Base-by-base conservation (phyloP, 805 yeast species). In the Teunomyces kruisii region DNA sequence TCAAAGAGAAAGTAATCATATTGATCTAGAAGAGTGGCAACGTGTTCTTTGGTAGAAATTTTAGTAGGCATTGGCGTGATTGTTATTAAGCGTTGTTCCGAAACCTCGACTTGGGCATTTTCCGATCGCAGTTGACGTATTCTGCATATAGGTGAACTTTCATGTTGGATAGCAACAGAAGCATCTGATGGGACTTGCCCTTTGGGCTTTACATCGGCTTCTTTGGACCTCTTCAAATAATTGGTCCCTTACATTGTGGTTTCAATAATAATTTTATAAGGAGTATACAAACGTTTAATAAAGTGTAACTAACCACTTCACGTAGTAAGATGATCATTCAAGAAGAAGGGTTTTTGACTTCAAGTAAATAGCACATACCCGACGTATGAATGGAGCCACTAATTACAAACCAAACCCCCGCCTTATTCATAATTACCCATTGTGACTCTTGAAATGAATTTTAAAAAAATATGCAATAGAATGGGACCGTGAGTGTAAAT, bases 1-100 rank as follows among this genome's bases (percentile, higher is more conserved):
- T 94, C 99, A 62, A 94, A 94, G 53, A 94, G 70, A 57, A 91
- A 92, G 47, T 88, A 89, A 60, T 90, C 97, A 62, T 85, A 86
- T 42, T 74, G 60, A 52, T 76, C 78, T 8, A 94, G 66, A 39
- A 94, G 68, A 6, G 67, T 58, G 42, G 76, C 66, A 4, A 79
- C 86, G 28, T 77, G 77, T 15, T 70, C 71, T 44, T 68, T 72
- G 15, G 67, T 57, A 13, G 67, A 64, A 36, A 86, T 62, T 55
- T 85, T 82, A 1, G 58, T 54, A 7, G 88, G 75, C 76, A 74
- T 75, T 14, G 13, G 16, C 14, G 35, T 16, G 2, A 9, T 3
- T 27, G 27, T 9, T 33, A 15, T 5, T 26, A 26, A 26, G n/a
- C 28, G 28, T 26, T 3, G 28, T 5, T 19, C 6, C 9, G 28